Percentiles rank a stretch among this genome's conserved stretches.
phyloP scores from a whole-genome alignment of 2,329 filamentous ascomycete species.

The Zelopaecilomyces penicillatus region DNA sequence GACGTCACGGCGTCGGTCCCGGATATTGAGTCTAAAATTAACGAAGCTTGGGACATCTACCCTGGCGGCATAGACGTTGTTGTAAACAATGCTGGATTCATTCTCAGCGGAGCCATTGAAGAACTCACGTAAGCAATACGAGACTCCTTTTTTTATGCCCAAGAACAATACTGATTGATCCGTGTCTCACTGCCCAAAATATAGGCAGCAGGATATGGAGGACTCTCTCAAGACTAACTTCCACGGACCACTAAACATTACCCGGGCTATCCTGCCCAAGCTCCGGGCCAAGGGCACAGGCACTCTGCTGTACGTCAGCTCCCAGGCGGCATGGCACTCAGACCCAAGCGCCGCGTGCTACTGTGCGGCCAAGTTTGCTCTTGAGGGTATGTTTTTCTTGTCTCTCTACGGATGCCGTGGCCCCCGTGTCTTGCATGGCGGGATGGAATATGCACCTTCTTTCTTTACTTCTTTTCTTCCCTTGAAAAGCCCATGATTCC shows the following conservation, averaged over 20 bases:
- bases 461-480: background rate
- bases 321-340: slow-evolving; percentile 24
- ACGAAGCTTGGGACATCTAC: slow-evolving; percentile 12
- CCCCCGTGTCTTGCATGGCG: background rate
- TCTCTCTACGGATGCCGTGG: background rate
- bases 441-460: background rate
- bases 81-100: slow-evolving; percentile 31
- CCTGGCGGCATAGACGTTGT: slow-evolving; percentile 26
- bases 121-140: slow-evolving; percentile 14
- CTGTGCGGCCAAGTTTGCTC: slow-evolving; percentile 22
- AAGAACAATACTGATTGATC: too few relatives aligned
- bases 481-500: background rate
- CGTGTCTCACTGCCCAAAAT: too few relatives aligned
- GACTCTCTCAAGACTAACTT: slow-evolving; percentile 27
- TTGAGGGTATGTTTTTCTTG: slow-evolving; percentile 17
- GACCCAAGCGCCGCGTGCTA: slow-evolving; percentile 24
- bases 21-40: slow-evolving; percentile 9
- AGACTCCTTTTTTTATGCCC: too few relatives aligned
- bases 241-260: slow-evolving; percentile 28
- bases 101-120: slow-evolving; percentile 16
- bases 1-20: slow-evolving; percentile 9
- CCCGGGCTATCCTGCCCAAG: slow-evolving; percentile 24
- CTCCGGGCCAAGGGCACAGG: slow-evolving; percentile 21
- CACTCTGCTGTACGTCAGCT: slow-evolving; percentile 27
- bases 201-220: slow-evolving; percentile 18